Conservation (phyloP, 1,284 basidiomycete species). For the Filobasidium uniguttulatum region DNA sequence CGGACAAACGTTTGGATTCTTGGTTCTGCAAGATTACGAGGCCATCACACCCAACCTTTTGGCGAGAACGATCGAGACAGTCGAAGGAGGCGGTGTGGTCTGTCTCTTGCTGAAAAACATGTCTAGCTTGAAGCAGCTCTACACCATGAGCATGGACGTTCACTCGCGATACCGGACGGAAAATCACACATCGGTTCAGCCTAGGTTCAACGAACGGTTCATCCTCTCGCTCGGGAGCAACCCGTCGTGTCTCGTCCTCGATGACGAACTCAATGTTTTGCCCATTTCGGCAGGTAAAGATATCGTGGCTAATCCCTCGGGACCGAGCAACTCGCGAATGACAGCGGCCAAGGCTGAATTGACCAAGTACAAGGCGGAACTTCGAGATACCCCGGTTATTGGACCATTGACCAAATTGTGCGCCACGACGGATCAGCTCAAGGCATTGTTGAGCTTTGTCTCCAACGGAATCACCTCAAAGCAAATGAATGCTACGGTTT, state of each 20-base stretch:
- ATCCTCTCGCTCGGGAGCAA: constrained; percentile 85
- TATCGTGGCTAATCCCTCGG: constrained; percentile 57
- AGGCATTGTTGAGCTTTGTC: constrained; percentile 80
- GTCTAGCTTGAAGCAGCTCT: constrained; percentile 83
- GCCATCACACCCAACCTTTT: constrained; percentile 95
- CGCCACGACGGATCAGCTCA: constrained; percentile 80
- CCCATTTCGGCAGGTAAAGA: constrained; percentile 95
- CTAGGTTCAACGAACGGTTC: constrained; percentile 97
- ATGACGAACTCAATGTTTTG: constrained; percentile 95
- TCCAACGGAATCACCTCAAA: constrained; percentile 78
- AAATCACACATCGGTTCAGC: constrained; percentile 75
- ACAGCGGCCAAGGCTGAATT: constrained; percentile 46
- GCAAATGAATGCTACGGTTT: constrained; percentile 85
- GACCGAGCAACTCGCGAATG: constrained; percentile 6
- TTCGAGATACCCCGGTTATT: constrained; percentile 73
- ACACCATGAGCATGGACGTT: constrained; percentile 96
- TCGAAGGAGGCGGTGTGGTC: constrained; percentile 90
- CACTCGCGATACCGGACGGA: constrained; percentile 85
- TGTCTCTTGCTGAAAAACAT: constrained; percentile 89
- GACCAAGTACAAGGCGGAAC: constrained; percentile 62
- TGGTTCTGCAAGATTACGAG: constrained; percentile 94
- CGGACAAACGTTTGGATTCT: constrained; percentile 96
- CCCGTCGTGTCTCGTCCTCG: constrained; percentile 79
- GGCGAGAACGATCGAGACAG: constrained; percentile 94
- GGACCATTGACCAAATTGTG: constrained; percentile 84